Conservation (phyloP, 73 alveolate species). For the Tetrahymena elliotti region DNA sequence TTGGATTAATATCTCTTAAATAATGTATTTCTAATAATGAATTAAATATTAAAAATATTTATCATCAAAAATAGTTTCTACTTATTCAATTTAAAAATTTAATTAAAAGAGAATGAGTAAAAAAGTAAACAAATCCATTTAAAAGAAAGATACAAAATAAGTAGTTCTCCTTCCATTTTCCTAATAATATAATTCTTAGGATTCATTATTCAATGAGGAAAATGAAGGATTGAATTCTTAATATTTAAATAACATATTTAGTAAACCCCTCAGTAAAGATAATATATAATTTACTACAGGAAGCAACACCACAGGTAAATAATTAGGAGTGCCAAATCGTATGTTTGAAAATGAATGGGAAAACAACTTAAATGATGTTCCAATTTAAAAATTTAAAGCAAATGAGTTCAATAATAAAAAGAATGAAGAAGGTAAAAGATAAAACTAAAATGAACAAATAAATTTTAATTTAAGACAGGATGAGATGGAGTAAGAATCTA, state of each 20-base stretch:
- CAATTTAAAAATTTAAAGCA: not conserved
- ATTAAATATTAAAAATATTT: too few relatives aligned
- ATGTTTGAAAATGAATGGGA: not conserved
- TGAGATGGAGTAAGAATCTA: not conserved
- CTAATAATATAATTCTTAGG: not conserved
- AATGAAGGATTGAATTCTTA: not conserved
- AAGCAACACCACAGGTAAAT: not conserved
- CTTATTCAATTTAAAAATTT: not conserved
- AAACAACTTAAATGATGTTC: not conserved
- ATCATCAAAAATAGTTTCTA: not conserved
- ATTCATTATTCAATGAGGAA: not conserved
- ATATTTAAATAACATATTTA: not conserved
- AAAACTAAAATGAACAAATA: not conserved
- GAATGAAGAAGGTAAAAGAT: not conserved
- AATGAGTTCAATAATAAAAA: not conserved
- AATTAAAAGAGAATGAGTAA: not conserved
- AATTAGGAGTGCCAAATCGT: not conserved
- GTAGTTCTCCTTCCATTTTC: not conserved
- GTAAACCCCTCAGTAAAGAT: not conserved
- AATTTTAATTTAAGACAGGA: not conserved
- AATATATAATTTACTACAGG: not conserved
- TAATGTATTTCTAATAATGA: not conserved
- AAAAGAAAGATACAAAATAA: not conserved
- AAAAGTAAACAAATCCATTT: not conserved
- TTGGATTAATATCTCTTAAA: too few relatives aligned